These are phyloP conservation scores for Vitellaria paradoxa DNA, from an alignment of 179 eudicot genomes.

Conservation along the genomic window DNA sequence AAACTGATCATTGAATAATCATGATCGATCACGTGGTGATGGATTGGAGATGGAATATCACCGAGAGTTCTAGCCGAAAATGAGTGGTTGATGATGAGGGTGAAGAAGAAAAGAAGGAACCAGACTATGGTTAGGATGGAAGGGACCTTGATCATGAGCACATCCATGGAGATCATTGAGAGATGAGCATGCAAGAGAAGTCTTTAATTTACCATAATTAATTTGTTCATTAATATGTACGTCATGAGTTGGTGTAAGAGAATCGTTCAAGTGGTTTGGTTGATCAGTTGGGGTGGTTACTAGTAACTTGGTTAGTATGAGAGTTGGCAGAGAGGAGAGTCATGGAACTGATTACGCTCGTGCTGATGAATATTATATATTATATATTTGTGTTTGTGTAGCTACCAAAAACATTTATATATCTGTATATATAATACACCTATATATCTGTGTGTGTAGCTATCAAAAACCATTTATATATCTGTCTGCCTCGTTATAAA, in stretches of 20 bases:
- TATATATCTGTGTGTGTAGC: too few species aligned
- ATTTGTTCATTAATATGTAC: slow-evolving; percentile 3
- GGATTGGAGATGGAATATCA: slow-evolving; percentile 10
- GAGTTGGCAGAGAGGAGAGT: too few species aligned
- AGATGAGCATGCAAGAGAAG: background rate
- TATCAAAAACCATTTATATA: too few species aligned
- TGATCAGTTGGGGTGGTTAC: slow-evolving; percentile 13
- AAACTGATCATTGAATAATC: slow-evolving; percentile 14
- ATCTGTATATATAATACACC: background rate
- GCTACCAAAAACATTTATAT: background rate
- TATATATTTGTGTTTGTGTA: too few species aligned
- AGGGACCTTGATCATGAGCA: slow-evolving; percentile 7
- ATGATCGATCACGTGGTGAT: background rate
- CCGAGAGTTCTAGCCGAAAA: slow-evolving; percentile 20
- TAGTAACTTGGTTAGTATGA: background rate
- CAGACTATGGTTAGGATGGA: slow-evolving; percentile 9
- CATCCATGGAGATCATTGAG: slow-evolving; percentile 4
- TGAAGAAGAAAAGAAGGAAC: slow-evolving; percentile 19
- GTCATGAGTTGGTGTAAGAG: background rate
- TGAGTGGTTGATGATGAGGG: slow-evolving; percentile 12
- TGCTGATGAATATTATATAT: too few species aligned
- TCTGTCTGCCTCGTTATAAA: too few species aligned
- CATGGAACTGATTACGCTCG: background rate
- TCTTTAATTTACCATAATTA: background rate
- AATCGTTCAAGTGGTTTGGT: slow-evolving; percentile 1